A percentile compares a stretch with the other conserved stretches of the same genome.
Evolutionary conservation across 169 alveolate species (phyloP).

Genomic region (Cryptosporidium andersoni): DNA sequence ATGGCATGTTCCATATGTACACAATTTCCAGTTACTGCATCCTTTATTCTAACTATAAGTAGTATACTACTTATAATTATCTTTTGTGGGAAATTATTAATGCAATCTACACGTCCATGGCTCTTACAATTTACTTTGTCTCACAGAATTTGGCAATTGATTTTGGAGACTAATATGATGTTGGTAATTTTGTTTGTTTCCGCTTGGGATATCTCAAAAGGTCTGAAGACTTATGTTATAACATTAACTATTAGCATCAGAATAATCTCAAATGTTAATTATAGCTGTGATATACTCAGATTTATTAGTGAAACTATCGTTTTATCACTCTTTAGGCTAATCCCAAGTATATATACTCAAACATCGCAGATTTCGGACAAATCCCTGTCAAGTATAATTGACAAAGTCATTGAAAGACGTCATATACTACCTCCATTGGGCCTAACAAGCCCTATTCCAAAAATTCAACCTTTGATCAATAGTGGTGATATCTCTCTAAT

Average conservation of each 20-base stretch:
- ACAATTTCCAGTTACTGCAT: constrained; percentile 30
- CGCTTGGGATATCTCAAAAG: constrained; percentile 23
- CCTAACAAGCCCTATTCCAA: no score
- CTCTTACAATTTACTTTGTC: constrained; percentile 47
- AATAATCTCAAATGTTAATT: constrained; percentile 1
- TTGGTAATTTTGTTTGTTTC: constrained; percentile 52
- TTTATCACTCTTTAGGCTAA: constrained; percentile 31
- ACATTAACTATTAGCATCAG: constrained; percentile 8
- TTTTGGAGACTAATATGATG: constrained; percentile 44
- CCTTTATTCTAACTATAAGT: constrained; percentile 20
- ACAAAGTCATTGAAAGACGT: no score
- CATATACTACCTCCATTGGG: no score
- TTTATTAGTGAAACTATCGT: constrained; percentile 54
- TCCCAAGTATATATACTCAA: constrained; percentile 38
- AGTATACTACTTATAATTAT: constrained; percentile 1
- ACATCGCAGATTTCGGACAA: no score
- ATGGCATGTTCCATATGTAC: constrained; percentile 25
- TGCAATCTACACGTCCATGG: constrained; percentile 68
- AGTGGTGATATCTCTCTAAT: no score
- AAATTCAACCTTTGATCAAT: no score
- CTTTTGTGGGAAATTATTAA: constrained; percentile 20
- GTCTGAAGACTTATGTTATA: constrained; percentile 31
- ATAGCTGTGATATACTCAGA: constrained; percentile 18
- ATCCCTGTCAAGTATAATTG: no score
- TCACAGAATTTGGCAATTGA: constrained; percentile 55